phyloP scores from a whole-genome alignment of 805 yeast species.

The Wickerhamomyces chambardii region DNA sequence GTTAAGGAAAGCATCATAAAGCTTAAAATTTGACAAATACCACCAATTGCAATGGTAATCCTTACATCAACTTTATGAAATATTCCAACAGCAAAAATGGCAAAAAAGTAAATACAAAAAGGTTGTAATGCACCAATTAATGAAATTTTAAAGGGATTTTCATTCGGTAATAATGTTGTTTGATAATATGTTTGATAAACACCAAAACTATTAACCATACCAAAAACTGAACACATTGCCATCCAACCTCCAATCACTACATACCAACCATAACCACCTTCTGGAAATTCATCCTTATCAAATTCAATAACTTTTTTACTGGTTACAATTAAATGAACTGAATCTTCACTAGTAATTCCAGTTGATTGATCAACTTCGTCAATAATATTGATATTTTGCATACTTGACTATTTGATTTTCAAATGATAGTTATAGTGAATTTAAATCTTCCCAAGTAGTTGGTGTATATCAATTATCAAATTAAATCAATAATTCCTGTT shows the following conservation, averaged over 20 bases:
- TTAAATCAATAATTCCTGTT: no score
- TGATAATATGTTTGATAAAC: conserved; percentile 46
- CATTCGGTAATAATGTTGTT: conserved; percentile 27
- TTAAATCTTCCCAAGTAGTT: no score
- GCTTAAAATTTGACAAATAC: conserved; percentile 31
- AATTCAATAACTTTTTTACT: no score
- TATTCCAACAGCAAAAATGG: conserved; percentile 36
- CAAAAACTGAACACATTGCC: conserved; percentile 41
- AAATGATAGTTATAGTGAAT: no score
- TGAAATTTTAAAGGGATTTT: conserved; percentile 36
- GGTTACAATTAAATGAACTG: no score
- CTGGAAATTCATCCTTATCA: conserved; percentile 26
- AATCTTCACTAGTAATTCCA: no score
- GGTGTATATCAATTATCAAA: no score
- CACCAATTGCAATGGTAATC: conserved; percentile 30
- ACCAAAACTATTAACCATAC: conserved; percentile 50
- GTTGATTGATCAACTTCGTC: no score
- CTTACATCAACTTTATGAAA: conserved; percentile 33
- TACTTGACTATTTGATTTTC: no score
- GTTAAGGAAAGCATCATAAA: conserved; percentile 37
- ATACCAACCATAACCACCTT: conserved; percentile 47
- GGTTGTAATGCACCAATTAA: conserved; percentile 48
- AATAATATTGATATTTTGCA: no score
- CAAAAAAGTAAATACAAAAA: conserved; percentile 33
- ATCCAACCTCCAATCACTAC: conserved; percentile 39